Conservation (phyloP, 2,329 filamentous ascomycete genomes). For the Fusarium fujikuroi region DNA sequence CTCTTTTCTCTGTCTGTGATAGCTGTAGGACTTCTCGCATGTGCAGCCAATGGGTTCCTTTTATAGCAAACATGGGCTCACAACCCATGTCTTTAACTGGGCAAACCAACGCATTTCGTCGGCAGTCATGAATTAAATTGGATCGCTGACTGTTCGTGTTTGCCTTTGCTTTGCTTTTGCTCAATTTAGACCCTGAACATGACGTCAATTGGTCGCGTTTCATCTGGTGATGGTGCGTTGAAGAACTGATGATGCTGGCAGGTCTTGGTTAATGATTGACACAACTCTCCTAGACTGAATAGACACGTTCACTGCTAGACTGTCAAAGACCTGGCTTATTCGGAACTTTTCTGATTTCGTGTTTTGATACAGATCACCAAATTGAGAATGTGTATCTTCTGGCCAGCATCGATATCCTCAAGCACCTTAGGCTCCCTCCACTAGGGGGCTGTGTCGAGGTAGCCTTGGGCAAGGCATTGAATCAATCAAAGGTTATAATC, state of each 20-base stretch:
- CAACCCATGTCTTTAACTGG: constrained; percentile 21
- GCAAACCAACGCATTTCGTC: background rate
- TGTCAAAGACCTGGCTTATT: background rate
- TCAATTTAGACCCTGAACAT: constrained; percentile 12
- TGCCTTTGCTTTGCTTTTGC: background rate
- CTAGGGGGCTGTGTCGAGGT: background rate
- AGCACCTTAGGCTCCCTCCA: background rate
- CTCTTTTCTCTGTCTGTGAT: constrained; percentile 10
- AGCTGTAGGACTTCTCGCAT: constrained; percentile 4
- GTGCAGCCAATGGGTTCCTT: constrained; percentile 6
- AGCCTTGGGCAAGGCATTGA: background rate
- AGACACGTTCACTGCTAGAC: background rate
- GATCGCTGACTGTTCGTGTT: background rate
- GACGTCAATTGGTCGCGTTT: constrained; percentile 24
- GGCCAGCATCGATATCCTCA: background rate
- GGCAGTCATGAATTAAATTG: background rate
- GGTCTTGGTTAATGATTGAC: background rate
- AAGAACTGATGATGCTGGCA: background rate
- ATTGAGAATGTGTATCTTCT: background rate
- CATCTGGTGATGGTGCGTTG: background rate
- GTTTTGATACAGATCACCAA: background rate
- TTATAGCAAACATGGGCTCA: constrained; percentile 14
- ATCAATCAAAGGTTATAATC: background rate
- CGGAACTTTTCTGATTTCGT: background rate
- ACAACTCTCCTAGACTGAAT: background rate